A percentile compares a stretch with the other conserved stretches of the same genome.
Evolutionary conservation across 208 protist genomes (phyloP).

Genomic region (Crithidia expoeki): DNA sequence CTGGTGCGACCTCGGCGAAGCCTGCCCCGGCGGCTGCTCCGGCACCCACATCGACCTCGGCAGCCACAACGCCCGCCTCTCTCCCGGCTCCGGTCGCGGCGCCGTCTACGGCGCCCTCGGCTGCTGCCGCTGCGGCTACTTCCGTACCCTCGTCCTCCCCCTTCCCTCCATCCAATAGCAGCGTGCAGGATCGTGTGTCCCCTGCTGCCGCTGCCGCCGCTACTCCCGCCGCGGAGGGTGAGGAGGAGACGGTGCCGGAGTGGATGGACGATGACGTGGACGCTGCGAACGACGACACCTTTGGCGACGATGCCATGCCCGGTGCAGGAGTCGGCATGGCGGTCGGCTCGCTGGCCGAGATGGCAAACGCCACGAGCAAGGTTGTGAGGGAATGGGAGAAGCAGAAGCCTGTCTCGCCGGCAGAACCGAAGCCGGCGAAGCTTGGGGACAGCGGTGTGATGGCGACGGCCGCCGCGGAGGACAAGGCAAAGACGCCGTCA

Average conservation of each 20-base stretch:
- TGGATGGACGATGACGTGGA: conserved; percentile 71
- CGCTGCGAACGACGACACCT: conserved; percentile 82
- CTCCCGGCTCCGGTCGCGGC: not conserved
- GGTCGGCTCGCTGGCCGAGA: conserved; percentile 61
- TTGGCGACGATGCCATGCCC: conserved; percentile 75
- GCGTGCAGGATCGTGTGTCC: not conserved
- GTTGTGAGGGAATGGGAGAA: conserved; percentile 62
- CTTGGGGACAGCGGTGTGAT: too few relatives aligned
- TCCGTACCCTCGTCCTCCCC: not conserved
- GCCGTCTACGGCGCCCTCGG: too few relatives aligned
- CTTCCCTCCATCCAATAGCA: conserved; percentile 1
- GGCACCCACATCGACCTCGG: not conserved
- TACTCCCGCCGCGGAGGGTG: conserved; percentile 2
- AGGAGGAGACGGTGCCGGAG: conserved; percentile 32
- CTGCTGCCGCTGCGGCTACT: not conserved
- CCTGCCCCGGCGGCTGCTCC: conserved; percentile 9
- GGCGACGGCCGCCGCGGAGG: conserved; percentile 14
- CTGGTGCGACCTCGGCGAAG: conserved; percentile 9
- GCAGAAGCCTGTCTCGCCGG: conserved; percentile 15
- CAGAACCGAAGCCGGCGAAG: conserved; percentile 12
- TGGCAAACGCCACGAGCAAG: conserved; percentile 59
- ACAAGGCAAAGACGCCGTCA: conserved; percentile 32
- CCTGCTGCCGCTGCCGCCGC: too few relatives aligned
- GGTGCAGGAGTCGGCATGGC: conserved; percentile 14
- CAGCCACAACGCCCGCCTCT: not conserved